Evolutionary conservation across 805 yeast genomes (phyloP), one percentile per base, ranked within the genome.

Genomic region (Grigorovia jiainica): DNA sequence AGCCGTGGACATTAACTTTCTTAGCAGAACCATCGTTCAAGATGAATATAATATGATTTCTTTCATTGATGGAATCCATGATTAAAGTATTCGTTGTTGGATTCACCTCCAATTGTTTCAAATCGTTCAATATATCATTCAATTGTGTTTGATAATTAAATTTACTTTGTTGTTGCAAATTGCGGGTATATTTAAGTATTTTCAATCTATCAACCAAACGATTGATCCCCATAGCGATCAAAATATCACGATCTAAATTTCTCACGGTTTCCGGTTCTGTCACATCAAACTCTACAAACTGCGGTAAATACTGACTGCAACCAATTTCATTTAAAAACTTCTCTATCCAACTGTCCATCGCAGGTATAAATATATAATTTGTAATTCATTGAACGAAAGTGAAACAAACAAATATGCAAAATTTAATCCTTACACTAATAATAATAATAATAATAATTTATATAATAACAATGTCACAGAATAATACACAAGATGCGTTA

Each of bases 201-300:
- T 82, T 67, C 17, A 90, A 67, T 21, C 96, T 66, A 58, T 92
- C 97, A 1, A 97, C 97, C 13, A 90, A 75, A 48, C 76, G 81
- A n/a, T 52, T 47, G 9, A 90, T 61, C 0, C 95, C 95, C 9
- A 92, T 57, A 43, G 82, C 92, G 38, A 71, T 74, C 43, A 90
- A 69, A 1, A 87, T 75, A 6, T 63, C 67, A 34, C 72, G 68
- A 52, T 85, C 95, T n/a, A 68, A 27, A 39, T 49, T 59, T 15
- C 52, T 54, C 8, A 68, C 33, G 5, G 57, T 53, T 1, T 55
- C 57, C 20, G 43, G 49, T 1, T 47, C 39, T 15, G 55, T 49
- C 18, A 60, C 35, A 5, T 48, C 45, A 41, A 48, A 50, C 16
- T 49, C 47, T 18, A 43, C 34, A 31, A 57, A 59, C 13, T 23